Base-by-base conservation (phyloP, 768 basidiomycete genomes). In the Hebeloma cylindrosporum region DNA sequence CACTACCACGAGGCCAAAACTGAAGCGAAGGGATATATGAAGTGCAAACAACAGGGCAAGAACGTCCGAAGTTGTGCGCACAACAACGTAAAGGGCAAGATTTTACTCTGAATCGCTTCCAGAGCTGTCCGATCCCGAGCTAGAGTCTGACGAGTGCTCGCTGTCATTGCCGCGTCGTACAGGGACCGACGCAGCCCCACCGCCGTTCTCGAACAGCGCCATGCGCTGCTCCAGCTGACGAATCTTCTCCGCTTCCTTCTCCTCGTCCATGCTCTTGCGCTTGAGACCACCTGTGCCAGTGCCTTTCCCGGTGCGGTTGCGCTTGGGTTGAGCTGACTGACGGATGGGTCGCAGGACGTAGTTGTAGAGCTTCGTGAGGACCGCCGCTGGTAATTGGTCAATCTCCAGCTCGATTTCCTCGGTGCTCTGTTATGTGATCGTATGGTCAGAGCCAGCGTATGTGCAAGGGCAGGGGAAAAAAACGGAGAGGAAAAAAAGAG, bases 401-500 rank as follows among this genome's bases (percentile, higher is more conserved):
- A 99, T 98, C 67, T 99, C 96, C 31, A 99, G 80, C 65, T 99
- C 96, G 59, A 99, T 97, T 71, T 99, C 96, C 66, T 97, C 93
- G 34, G 87, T 88, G 65, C 90, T 93, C 90, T 93, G 71, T 50
- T 48, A 35, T 34, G 38, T 11, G 21, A 37, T 31, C n/a, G 18
- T 27, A 51, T 30, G n/a, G 53, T 40, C 21, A 48, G 47, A 45
- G 47, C 55, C 39, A 52, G 43, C 22, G 11, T 43, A 32, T 47
- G 48, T 52, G 46, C 41, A 48, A 50, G 42, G 49, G 46, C 43
- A 33, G 32, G 38, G 23, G 10, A 29, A 16, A 43, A 33, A 38
- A 20, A 35, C 1, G 25, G 31, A 25, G 44, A 34, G 29, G 47
- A 32, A 53, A 25, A 53, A 17, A 48, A 56, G 48, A 31, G 14